Evolutionary conservation across 345 rosid species (phyloP), one percentile per base, ranked within the genome.

Genomic region (Eucalyptus cloeziana): DNA sequence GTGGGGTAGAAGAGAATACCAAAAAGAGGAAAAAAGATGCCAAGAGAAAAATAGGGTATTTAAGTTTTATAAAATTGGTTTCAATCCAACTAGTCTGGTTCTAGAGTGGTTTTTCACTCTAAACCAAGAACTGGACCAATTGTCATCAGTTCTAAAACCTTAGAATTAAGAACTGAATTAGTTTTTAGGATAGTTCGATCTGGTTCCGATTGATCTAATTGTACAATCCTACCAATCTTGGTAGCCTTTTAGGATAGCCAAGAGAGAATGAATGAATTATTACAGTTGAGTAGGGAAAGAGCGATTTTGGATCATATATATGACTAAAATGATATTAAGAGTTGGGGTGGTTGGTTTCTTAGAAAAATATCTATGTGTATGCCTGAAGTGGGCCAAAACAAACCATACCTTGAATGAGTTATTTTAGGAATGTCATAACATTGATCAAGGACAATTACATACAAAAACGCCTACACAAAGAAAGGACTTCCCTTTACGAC

Each of bases 321-420:
- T 33, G 33, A 33, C 37, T 14, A 7, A 14, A 64, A 64, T n/a
- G 21, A 30, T 13, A 62, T n/a, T 64, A 7, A 15, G 37, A n/a
- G 43, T 8, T 17, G 21, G 13, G 22, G 16, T 8, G 79, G 24
- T 4, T 8, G 21, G 1, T 9, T 8, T 67, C 6, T 16, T 17
- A 31, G 12, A 31, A 69, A 33, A 69, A 31, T 67, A 37, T 33
- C 22, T 31, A 16, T 16, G 3, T 16, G 0, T 17, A 31, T 69
- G 13, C 3, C 7, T 8, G 19, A 69, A 22, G 22, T 3, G 2
- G 0, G 12, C 43, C 0, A 2, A 5, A 33, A 17, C 4, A 31
- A 31, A 8, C 4, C 21, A 31, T 69, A 9, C 6, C 0, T 64
- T 1, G 24, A 17, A 16, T 33, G 43, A 31, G 24, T 31, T 2